Percentiles rank a stretch among this genome's conserved stretches.
Conservation (phyloP, 1,139 yeast genomes). For the Saccharomyces pastorianus region DNA sequence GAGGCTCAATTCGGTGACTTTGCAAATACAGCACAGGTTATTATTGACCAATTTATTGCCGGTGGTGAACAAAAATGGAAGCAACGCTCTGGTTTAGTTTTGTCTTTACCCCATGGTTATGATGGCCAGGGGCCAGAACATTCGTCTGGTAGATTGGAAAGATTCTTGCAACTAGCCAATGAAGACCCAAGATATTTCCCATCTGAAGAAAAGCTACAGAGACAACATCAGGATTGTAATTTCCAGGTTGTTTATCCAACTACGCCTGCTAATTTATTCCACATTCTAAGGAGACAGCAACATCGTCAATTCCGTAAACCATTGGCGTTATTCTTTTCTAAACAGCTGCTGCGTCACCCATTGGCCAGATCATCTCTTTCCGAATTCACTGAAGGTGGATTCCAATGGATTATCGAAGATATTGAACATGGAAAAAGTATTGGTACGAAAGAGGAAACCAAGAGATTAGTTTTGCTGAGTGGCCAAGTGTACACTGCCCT, state of each 20-base stretch:
- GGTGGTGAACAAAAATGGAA: slow-evolving; percentile 98
- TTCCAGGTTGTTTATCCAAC: slow-evolving; percentile 98
- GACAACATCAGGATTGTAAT: slow-evolving; percentile 98
- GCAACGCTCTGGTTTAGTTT: slow-evolving; percentile 93
- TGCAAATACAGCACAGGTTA: slow-evolving; percentile 98
- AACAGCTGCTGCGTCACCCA: slow-evolving; percentile 93
- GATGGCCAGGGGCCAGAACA: slow-evolving; percentile 99
- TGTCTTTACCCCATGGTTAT: slow-evolving; percentile 97
- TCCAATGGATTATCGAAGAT: slow-evolving; percentile 95
- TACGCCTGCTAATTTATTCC: slow-evolving; percentile 96
- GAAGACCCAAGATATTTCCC: slow-evolving; percentile 97
- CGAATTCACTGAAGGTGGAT: slow-evolving; percentile 87
- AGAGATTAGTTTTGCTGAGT: slow-evolving; percentile 73
- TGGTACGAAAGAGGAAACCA: slow-evolving; percentile 73
- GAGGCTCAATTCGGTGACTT: slow-evolving; percentile 99
- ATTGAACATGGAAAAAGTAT: slow-evolving; percentile 70
- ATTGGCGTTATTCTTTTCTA: slow-evolving; percentile 78
- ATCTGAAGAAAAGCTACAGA: slow-evolving; percentile 72
- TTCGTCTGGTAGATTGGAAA: slow-evolving; percentile 94
- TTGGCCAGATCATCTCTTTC: slow-evolving; percentile 77
- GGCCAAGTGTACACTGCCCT: slow-evolving; percentile 96
- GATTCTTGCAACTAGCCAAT: slow-evolving; percentile 91
- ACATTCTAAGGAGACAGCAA: slow-evolving; percentile 95
- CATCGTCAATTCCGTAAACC: slow-evolving; percentile 99
- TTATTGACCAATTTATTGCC: slow-evolving; percentile 92